A percentile compares a stretch with the other conserved stretches of the same genome.
These are phyloP conservation scores for Alternaria solani DNA, from an alignment of 2,329 filamentous ascomycete species.

Conservation along the genomic window DNA sequence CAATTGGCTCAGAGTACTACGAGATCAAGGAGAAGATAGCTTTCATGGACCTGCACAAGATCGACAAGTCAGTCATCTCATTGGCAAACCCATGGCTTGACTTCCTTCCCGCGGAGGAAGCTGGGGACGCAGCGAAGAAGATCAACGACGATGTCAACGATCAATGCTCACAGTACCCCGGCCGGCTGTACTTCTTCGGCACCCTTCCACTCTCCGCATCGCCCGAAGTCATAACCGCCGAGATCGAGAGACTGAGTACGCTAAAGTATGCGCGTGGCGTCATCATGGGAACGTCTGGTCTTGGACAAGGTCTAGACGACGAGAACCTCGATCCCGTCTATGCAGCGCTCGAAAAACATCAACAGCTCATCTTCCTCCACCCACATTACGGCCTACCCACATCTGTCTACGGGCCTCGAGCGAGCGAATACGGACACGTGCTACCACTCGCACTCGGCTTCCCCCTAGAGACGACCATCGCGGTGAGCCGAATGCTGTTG, in stretches of 20 bases:
- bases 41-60: conserved; percentile 87
- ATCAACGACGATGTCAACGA: conserved; percentile 81
- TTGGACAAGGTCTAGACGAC: conserved; percentile 84
- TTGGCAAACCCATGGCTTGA: conserved; percentile 95
- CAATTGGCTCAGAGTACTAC: conserved; percentile 83
- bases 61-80: conserved; percentile 84
- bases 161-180: conserved; percentile 72
- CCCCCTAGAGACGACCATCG: conserved; percentile 91
- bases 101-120: conserved; percentile 71
- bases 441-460: conserved; percentile 86
- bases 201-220: conserved; percentile 79
- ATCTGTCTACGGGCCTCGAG: conserved; percentile 78
- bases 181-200: conserved; percentile 82
- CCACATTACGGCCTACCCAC: conserved; percentile 89
- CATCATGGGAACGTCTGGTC: conserved; percentile 83
- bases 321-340: conserved; percentile 75
- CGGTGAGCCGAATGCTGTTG: conserved; percentile 86
- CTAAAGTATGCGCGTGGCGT: conserved; percentile 80
- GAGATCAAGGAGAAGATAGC: conserved; percentile 79
- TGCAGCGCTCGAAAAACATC: conserved; percentile 69
- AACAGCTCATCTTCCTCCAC: conserved; percentile 80
- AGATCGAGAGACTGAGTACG: conserved; percentile 68
- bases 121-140: conserved; percentile 67
- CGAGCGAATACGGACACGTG: conserved; percentile 83
- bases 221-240: conserved; percentile 65